Evolutionary conservation across 495 filamentous ascomycete genomes (phyloP).

Genomic region (Lasiosphaeris hirsuta): DNA sequence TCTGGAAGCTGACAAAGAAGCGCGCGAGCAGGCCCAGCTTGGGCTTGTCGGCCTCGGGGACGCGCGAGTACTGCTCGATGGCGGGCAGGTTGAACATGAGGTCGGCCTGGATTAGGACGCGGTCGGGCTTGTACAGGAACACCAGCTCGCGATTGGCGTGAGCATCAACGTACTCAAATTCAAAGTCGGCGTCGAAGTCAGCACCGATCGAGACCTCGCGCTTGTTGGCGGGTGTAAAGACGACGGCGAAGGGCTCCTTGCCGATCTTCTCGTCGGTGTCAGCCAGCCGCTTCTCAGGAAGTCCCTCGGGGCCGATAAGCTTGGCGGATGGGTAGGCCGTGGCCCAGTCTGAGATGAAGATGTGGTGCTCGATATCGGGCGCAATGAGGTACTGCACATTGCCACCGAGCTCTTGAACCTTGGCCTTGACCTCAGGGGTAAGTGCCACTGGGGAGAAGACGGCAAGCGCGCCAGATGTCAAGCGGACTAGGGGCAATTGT

Average conservation of each 20-base stretch:
- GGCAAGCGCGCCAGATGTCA: constrained; percentile 71
- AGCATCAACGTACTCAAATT: constrained; percentile 74
- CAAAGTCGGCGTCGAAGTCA: constrained; percentile 85
- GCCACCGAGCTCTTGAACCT: constrained; percentile 62
- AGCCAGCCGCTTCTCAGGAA: constrained; percentile 73
- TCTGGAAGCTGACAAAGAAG: constrained; percentile 58
- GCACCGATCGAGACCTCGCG: constrained; percentile 47
- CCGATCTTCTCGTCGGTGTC: constrained; percentile 54
- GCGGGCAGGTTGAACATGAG: constrained; percentile 89
- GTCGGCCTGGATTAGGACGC: constrained; percentile 87
- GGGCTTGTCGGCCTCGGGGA: constrained; percentile 49
- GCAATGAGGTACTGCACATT: constrained; percentile 81
- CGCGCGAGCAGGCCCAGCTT: constrained; percentile 60
- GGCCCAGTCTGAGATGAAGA: constrained; percentile 82
- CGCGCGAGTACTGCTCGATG: constrained; percentile 73
- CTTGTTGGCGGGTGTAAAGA: constrained; percentile 57
- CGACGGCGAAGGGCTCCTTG: constrained; percentile 63
- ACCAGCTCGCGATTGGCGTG: constrained; percentile 86
- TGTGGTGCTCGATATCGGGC: constrained; percentile 87
- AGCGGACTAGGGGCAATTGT: constrained; percentile 55
- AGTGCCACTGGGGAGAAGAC: constrained; percentile 89
- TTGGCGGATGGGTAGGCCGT: constrained; percentile 71
- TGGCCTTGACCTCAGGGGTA: constrained; percentile 70
- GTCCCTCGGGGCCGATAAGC: constrained; percentile 79
- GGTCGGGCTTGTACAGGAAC: constrained; percentile 75